Conservation (phyloP, 495 filamentous ascomycete genomes). For the Rostrohypoxylon terebratum region DNA sequence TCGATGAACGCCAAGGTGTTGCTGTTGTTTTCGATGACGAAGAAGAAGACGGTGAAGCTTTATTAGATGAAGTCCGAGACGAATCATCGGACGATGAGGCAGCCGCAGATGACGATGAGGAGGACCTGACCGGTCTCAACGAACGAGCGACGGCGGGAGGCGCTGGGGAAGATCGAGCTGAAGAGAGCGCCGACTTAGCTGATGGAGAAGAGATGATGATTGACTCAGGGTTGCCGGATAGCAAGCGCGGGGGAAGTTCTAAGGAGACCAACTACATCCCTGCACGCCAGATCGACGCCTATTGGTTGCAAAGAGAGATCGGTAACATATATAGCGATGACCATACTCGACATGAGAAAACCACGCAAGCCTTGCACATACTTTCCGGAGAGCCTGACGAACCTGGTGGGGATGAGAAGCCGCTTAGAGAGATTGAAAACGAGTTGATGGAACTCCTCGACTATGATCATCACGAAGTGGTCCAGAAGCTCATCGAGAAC, state of each 20-base stretch:
- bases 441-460: slow-evolving; percentile 98
- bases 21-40: slow-evolving; percentile 96
- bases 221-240: slow-evolving; percentile 66
- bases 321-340: slow-evolving; percentile 88
- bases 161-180: slow-evolving; percentile 62
- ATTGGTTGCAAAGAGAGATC: slow-evolving; percentile 95
- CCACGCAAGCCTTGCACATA: slow-evolving; percentile 80
- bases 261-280: slow-evolving; percentile 74
- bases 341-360: slow-evolving; percentile 90
- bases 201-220: slow-evolving; percentile 84
- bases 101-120: slow-evolving; percentile 68
- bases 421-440: slow-evolving; percentile 93
- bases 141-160: slow-evolving; percentile 67
- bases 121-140: slow-evolving; percentile 69
- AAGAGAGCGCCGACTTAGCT: slow-evolving; percentile 61
- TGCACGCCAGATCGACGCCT: slow-evolving; percentile 93
- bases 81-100: slow-evolving; percentile 84
- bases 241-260: slow-evolving; percentile 49
- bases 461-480: slow-evolving; percentile 94
- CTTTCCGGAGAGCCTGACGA: slow-evolving; percentile 81
- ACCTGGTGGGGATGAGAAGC: slow-evolving; percentile 75
- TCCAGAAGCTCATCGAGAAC: slow-evolving; percentile 92
- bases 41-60: slow-evolving; percentile 87
- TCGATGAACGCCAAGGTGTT: slow-evolving; percentile 95
- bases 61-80: slow-evolving; percentile 83